Percentiles rank a stretch among this genome's conserved stretches.
Conservation (phyloP, 1,284 basidiomycete species). For the Fomitopsis schrenkii region DNA sequence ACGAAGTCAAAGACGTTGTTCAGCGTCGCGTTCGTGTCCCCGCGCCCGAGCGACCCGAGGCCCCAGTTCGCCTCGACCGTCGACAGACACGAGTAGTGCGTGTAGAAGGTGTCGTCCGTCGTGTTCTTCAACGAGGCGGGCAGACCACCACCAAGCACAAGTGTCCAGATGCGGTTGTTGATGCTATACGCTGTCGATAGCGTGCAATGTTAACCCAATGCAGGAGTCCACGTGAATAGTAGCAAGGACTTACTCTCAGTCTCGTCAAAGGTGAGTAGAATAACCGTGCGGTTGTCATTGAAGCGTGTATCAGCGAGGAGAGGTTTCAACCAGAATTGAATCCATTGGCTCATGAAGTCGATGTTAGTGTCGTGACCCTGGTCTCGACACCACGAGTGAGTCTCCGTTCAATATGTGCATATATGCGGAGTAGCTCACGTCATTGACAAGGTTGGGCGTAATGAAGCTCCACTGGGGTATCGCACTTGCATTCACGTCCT, state of each 20-base stretch:
- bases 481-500: slow-evolving; percentile 45
- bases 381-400: background rate
- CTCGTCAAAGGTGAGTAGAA: slow-evolving; percentile 55
- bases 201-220: slow-evolving; percentile 32
- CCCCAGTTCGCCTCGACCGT: slow-evolving; percentile 66
- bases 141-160: slow-evolving; percentile 53
- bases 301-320: slow-evolving; percentile 43
- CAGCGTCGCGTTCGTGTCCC: slow-evolving; percentile 45
- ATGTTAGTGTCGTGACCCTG: slow-evolving; percentile 53
- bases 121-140: slow-evolving; percentile 40
- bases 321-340: slow-evolving; percentile 51
- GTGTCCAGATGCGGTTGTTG: slow-evolving; percentile 44
- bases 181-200: slow-evolving; percentile 26
- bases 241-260: slow-evolving; percentile 39
- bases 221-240: slow-evolving; percentile 29
- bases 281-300: slow-evolving; percentile 48
- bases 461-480: slow-evolving; percentile 63
- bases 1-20: slow-evolving; percentile 47
- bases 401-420: background rate
- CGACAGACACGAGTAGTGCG: slow-evolving; percentile 61
- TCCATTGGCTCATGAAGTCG: slow-evolving; percentile 45
- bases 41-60: slow-evolving; percentile 53
- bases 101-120: slow-evolving; percentile 52
- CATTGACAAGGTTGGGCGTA: slow-evolving; percentile 60
- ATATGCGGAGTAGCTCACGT: slow-evolving; percentile 25